Conservation (phyloP, 208 protist species). For the Leishmania gerbilli region DNA sequence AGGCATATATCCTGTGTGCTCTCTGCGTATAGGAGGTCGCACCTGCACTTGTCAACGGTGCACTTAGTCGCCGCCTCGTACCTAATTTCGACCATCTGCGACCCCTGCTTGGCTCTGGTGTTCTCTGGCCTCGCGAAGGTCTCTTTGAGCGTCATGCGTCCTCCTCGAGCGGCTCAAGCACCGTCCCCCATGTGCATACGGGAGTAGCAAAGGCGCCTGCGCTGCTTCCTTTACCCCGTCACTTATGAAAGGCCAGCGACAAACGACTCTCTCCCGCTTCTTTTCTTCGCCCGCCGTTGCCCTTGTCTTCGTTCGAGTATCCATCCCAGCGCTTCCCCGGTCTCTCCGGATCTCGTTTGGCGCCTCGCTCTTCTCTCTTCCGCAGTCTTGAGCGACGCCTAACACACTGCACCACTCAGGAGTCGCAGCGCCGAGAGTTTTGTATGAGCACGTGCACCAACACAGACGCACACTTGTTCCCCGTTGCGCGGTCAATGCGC, state of each 20-base stretch:
- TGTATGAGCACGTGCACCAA: neutral
- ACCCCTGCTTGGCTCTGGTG: neutral
- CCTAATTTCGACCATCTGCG: neutral
- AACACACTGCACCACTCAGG: no score
- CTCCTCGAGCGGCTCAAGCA: neutral
- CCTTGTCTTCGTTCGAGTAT: neutral
- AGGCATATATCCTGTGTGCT: no score
- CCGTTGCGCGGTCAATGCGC: neutral
- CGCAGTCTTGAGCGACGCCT: no score
- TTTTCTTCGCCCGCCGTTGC: neutral
- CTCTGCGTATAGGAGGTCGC: neutral
- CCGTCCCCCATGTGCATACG: neutral
- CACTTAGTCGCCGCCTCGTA: neutral
- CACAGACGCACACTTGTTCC: neutral
- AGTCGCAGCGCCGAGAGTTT: neutral
- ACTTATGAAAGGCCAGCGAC: neutral
- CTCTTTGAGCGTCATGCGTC: neutral
- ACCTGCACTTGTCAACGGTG: neutral
- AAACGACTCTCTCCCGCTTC: neutral
- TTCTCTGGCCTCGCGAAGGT: neutral
- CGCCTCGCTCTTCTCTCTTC: neutral
- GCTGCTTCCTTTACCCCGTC: neutral
- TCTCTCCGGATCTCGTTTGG: neutral
- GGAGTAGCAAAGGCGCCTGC: neutral
- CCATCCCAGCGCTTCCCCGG: neutral